phyloP scores from a whole-genome alignment of 257 asterid species.

The Apocynum venetum region DNA sequence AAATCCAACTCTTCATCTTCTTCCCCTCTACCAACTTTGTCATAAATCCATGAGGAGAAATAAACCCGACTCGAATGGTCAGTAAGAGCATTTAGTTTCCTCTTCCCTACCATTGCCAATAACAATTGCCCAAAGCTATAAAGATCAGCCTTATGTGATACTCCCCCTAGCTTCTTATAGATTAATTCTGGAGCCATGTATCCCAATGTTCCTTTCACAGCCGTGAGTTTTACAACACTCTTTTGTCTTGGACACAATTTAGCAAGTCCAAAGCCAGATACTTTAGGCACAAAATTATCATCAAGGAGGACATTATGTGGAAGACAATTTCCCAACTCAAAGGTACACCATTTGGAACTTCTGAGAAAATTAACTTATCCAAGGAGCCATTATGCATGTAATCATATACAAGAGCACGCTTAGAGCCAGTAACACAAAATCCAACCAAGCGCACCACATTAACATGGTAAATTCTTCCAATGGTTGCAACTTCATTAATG shows the following conservation, averaged over 20 bases:
- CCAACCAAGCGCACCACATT: conserved; percentile 21
- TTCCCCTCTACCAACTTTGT: not conserved
- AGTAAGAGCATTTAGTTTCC: conserved; percentile 1
- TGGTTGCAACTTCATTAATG: conserved; percentile 23
- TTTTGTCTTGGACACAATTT: conserved; percentile 12
- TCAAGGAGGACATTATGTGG: conserved; percentile 30
- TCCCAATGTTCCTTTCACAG: conserved; percentile 23
- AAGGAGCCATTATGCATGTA: conserved; percentile 13
- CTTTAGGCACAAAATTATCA: conserved; percentile 15
- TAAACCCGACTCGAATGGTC: conserved; percentile 15
- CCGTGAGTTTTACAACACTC: conserved; percentile 7
- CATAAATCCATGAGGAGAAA: conserved; percentile 19
- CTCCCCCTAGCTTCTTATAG: conserved; percentile 13
- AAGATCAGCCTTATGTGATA: conserved; percentile 21
- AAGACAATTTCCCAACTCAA: not conserved
- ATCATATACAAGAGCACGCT: conserved; percentile 16
- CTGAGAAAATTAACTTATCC: not conserved
- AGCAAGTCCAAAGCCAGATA: conserved; percentile 18
- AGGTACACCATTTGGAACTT: not conserved
- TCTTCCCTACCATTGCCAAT: conserved; percentile 21
- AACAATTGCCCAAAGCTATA: conserved; percentile 26
- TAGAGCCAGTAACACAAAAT: conserved; percentile 7
- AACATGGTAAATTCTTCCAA: conserved; percentile 23
- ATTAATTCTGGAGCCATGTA: conserved; percentile 27
- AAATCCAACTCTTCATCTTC: conserved; percentile 8